Evolutionary conservation across 176 grass and related monocot genomes (phyloP).

Genomic region (Carex pumila): DNA sequence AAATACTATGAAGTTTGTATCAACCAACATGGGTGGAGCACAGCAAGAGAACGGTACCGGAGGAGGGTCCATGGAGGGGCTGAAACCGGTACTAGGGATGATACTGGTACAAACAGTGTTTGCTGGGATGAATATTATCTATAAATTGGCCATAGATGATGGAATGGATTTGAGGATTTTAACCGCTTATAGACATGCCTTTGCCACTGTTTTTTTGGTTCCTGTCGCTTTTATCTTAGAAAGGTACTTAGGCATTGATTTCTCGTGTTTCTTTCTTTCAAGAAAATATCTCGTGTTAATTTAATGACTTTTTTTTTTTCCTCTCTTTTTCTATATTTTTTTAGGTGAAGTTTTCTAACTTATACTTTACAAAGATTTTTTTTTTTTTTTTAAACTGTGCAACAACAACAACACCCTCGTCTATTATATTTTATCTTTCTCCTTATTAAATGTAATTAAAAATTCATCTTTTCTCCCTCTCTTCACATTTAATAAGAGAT

Average conservation of each 20-base stretch:
- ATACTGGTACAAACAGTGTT: slow-evolving; percentile 53
- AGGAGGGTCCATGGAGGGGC: slow-evolving; percentile 23
- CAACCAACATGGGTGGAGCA: neutral
- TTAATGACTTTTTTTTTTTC: too few species aligned
- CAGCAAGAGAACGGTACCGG: neutral
- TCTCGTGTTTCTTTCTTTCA: neutral
- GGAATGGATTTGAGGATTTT: slow-evolving; percentile 88
- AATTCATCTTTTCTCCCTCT: too few species aligned
- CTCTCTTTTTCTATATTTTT: neutral
- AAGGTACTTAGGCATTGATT: slow-evolving; percentile 28
- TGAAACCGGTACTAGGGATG: slow-evolving; percentile 54
- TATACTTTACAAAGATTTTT: too few species aligned
- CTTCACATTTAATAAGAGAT: too few species aligned
- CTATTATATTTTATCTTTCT: too few species aligned
- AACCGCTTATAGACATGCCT: slow-evolving; percentile 69
- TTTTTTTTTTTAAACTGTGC: too few species aligned
- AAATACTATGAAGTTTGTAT: neutral
- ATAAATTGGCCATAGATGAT: slow-evolving; percentile 77
- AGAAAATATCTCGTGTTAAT: neutral
- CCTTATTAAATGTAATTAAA: too few species aligned
- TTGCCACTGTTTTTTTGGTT: slow-evolving; percentile 57
- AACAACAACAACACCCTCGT: too few species aligned
- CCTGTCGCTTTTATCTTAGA: slow-evolving; percentile 67
- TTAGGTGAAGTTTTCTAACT: neutral
- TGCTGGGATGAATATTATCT: slow-evolving; percentile 78